These are phyloP conservation scores for Lachancea mirantina DNA, from an alignment of 805 yeast species.

Conservation along the genomic window DNA sequence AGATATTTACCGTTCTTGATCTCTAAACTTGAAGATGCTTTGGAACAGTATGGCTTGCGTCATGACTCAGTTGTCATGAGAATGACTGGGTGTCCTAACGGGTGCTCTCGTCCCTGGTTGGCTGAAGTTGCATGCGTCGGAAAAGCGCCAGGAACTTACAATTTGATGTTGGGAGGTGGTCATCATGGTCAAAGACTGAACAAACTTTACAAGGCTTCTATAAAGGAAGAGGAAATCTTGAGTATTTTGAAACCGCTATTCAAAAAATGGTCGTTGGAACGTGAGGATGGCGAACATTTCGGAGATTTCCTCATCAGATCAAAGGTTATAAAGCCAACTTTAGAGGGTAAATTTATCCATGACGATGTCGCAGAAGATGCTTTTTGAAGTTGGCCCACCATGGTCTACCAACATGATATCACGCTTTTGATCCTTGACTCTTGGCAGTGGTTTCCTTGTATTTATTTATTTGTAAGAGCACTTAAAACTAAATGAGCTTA, in stretches of 20 bases:
- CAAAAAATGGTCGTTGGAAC: conserved; percentile 89
- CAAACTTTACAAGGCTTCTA: conserved; percentile 79
- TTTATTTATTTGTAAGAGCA: too few relatives aligned
- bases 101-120: conserved; percentile 97
- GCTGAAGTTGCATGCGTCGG: conserved; percentile 96
- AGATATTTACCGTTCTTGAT: conserved; percentile 76
- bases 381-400: too few relatives aligned
- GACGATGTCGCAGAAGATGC: conserved; percentile 84
- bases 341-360: conserved; percentile 90
- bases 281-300: conserved; percentile 86
- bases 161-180: conserved; percentile 93
- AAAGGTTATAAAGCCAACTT: conserved; percentile 83
- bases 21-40: conserved; percentile 71
- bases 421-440: too few relatives aligned
- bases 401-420: too few relatives aligned
- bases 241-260: conserved; percentile 74
- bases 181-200: conserved; percentile 88
- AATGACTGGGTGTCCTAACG: conserved; percentile 99
- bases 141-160: conserved; percentile 89
- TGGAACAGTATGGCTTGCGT: conserved; percentile 88
- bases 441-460: too few relatives aligned
- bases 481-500: too few relatives aligned
- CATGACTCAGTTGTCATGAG: conserved; percentile 94
- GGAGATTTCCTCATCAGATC: conserved; percentile 87
- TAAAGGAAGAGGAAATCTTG: conserved; percentile 84